phyloP scores from a whole-genome alignment of 2,329 filamentous ascomycete species.

The Tolypocladium ovalisporum region DNA sequence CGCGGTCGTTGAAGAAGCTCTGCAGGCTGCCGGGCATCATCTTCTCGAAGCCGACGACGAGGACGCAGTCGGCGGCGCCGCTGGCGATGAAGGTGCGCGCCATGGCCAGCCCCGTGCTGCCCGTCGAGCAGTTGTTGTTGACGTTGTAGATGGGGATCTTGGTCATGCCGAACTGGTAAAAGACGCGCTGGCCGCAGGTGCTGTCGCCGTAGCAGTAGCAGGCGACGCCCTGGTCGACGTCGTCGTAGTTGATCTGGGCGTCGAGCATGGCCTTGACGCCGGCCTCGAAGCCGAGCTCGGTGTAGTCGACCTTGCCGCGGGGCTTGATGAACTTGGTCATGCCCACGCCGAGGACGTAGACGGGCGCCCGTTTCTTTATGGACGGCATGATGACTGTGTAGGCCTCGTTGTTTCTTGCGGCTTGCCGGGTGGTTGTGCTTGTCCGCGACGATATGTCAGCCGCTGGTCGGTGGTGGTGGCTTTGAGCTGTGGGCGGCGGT shows the following conservation, averaged over 20 bases:
- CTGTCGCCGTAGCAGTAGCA: constrained; percentile 97
- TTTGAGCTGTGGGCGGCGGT: neutral
- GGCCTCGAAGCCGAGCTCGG: constrained; percentile 86
- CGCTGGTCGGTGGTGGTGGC: neutral
- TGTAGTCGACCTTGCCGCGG: constrained; percentile 86
- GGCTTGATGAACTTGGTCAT: constrained; percentile 99
- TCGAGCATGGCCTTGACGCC: constrained; percentile 78
- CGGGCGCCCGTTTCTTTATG: constrained; percentile 36
- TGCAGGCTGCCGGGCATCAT: constrained; percentile 89
- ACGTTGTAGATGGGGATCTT: constrained; percentile 94
- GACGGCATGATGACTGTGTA: constrained; percentile 22
- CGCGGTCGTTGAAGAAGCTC: constrained; percentile 73
- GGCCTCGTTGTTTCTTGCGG: neutral
- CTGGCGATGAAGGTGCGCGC: constrained; percentile 68
- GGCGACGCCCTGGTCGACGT: constrained; percentile 89
- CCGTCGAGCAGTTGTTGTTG: constrained; percentile 97
- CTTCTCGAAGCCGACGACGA: constrained; percentile 96
- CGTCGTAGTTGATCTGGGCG: constrained; percentile 90
- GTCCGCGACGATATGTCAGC: neutral
- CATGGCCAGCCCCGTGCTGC: constrained; percentile 82
- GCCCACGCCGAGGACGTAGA: constrained; percentile 91
- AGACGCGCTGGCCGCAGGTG: constrained; percentile 90
- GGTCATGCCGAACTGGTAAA: constrained; percentile 98
- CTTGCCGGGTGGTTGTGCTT: neutral
- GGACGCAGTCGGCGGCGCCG: constrained; percentile 74